phyloP scores from a whole-genome alignment of 805 yeast genomes.

The Candida berthetii region DNA sequence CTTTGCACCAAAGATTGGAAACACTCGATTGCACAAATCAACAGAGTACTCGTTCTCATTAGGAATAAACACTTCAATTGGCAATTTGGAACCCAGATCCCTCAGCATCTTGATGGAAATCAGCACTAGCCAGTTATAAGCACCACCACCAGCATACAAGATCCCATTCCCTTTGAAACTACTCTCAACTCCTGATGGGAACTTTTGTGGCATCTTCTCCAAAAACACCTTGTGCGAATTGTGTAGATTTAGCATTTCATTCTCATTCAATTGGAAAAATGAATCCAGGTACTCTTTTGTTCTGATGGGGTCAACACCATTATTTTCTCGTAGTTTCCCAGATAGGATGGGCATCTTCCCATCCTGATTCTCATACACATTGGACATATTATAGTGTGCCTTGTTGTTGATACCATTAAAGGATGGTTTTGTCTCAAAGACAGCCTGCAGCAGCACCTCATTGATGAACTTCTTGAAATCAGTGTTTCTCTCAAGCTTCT shows the following conservation, averaged over 20 bases:
- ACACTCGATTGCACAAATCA: slow-evolving; percentile 56
- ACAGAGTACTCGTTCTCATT: slow-evolving; percentile 63
- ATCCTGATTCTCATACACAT: slow-evolving; percentile 7
- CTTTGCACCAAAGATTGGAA: slow-evolving; percentile 62
- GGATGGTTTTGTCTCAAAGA: slow-evolving; percentile 12
- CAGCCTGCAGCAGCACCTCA: slow-evolving; percentile 7
- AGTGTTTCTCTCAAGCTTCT: slow-evolving; percentile 4
- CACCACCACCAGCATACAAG: slow-evolving; percentile 72
- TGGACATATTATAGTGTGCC: slow-evolving; percentile 15
- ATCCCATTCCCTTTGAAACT: slow-evolving; percentile 48
- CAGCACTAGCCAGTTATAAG: slow-evolving; percentile 57
- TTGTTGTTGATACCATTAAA: slow-evolving; percentile 13
- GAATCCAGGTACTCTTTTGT: slow-evolving; percentile 15
- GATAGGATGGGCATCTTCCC: slow-evolving; percentile 15
- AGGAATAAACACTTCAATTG: slow-evolving; percentile 81
- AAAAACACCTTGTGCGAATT: slow-evolving; percentile 14
- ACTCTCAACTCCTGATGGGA: slow-evolving; percentile 29
- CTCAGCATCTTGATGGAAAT: slow-evolving; percentile 49
- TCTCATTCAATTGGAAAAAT: slow-evolving; percentile 9
- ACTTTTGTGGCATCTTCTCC: slow-evolving; percentile 30
- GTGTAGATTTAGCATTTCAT: slow-evolving; percentile 11
- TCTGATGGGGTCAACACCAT: slow-evolving; percentile 16
- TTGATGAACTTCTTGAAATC: slow-evolving; percentile 13
- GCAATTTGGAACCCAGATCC: slow-evolving; percentile 59
- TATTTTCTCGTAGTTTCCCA: slow-evolving; percentile 20